These are phyloP conservation scores for Heterobasidion occidentale DNA, from an alignment of 1,284 basidiomycete genomes.

Conservation along the genomic window DNA sequence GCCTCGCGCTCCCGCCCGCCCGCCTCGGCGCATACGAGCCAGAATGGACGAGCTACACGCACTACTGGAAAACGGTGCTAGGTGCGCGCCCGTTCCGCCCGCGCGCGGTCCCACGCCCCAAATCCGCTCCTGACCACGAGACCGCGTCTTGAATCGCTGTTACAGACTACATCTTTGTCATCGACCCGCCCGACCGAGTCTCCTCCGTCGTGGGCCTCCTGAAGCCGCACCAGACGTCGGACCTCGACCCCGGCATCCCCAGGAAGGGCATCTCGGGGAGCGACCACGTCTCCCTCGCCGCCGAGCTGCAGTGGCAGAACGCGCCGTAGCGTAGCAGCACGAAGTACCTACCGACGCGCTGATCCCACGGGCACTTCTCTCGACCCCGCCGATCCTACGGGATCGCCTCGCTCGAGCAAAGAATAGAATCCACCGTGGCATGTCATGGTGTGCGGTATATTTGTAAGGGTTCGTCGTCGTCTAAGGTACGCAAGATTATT, in stretches of 20 bases:
- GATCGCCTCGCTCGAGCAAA: too few species aligned
- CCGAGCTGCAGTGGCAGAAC: conserved; percentile 33
- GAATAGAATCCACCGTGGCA: not conserved
- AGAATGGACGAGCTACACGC: conserved; percentile 73
- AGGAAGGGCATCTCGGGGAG: conserved; percentile 73
- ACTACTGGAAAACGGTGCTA: conserved; percentile 75
- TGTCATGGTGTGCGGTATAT: not conserved
- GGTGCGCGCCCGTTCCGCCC: conserved; percentile 34
- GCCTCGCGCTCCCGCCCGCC: conserved; percentile 21
- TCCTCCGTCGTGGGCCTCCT: conserved; percentile 55
- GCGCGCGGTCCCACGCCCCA: not conserved
- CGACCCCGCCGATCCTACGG: too few species aligned
- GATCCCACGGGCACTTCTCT: too few species aligned
- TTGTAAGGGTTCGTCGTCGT: not conserved
- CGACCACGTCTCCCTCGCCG: conserved; percentile 79
- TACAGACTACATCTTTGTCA: conserved; percentile 77
- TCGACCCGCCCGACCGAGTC: conserved; percentile 34
- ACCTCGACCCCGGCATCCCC: conserved; percentile 74
- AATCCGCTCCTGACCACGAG: not conserved
- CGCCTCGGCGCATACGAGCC: conserved; percentile 62
- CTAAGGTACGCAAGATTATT: not conserved
- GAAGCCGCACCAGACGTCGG: conserved; percentile 52
- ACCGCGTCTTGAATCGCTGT: conserved; percentile 4
- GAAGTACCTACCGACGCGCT: too few species aligned
- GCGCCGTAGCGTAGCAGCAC: not conserved